Percentiles rank a stretch among this genome's conserved stretches.
phyloP scores from a whole-genome alignment of 2,329 filamentous ascomycete genomes.

The Aspergillus unguis region DNA sequence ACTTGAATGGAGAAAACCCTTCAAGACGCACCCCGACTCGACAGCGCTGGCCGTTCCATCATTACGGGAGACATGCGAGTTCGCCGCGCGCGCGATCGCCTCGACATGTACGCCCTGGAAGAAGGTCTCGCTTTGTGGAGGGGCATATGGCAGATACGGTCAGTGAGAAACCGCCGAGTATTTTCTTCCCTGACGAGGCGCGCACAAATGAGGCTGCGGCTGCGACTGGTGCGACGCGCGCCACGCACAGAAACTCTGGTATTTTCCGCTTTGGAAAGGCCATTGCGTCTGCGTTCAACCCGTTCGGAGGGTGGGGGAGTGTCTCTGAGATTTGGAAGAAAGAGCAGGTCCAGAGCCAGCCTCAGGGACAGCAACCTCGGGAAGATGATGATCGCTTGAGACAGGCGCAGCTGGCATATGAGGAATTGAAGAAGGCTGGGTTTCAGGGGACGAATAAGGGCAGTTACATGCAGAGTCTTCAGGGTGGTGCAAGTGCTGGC shows the following conservation, averaged over 20 bases:
- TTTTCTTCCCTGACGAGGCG: conserved; percentile 55
- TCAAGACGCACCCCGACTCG: too few relatives aligned
- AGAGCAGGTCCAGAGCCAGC: conserved; percentile 33
- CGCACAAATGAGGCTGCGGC: conserved; percentile 5
- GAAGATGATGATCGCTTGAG: conserved; percentile 43
- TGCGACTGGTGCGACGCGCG: background rate
- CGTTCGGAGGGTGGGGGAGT: conserved; percentile 48
- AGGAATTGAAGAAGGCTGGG: conserved; percentile 53
- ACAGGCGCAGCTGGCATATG: conserved; percentile 52
- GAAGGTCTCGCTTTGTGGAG: conserved; percentile 67
- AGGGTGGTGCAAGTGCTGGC: conserved; percentile 11
- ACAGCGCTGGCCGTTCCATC: conserved; percentile 12
- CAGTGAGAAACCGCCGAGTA: conserved; percentile 66
- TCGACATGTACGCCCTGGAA: conserved; percentile 35
- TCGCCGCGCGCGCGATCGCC: conserved; percentile 17
- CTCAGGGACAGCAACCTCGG: conserved; percentile 7
- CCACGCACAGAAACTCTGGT: conserved; percentile 37
- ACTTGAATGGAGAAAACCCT: too few relatives aligned
- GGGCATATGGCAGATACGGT: conserved; percentile 82
- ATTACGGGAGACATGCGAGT: conserved; percentile 7
- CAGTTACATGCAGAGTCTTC: conserved; percentile 25
- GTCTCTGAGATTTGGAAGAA: conserved; percentile 45
- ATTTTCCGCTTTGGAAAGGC: conserved; percentile 57
- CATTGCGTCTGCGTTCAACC: conserved; percentile 53
- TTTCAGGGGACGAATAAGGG: conserved; percentile 44